Evolutionary conservation across 305 asterid genomes (phyloP), one percentile per base, ranked within the genome.

Genomic region (Solanum chacoense): DNA sequence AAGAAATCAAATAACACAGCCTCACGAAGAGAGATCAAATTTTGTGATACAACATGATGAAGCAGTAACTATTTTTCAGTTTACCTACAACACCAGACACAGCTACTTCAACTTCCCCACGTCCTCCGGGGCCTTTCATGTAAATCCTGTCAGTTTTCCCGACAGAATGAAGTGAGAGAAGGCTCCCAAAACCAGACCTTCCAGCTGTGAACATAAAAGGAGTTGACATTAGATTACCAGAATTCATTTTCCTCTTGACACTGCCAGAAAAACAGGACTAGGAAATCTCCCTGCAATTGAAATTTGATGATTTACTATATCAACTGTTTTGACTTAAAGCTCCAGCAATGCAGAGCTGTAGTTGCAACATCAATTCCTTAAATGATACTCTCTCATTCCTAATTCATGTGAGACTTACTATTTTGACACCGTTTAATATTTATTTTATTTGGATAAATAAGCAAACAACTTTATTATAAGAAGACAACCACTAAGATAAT

Each of bases 81-180:
- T 90, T 92, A 95, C 99, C 99, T 89, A 92, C 93, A 94, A 97
- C 94, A 89, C 99, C 98, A 88, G 99, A 95, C 87, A 97, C 99
- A 77, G 99, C 99, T 69, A 97, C 99, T 93, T 97, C 99, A 90
- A 97, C 99, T 94, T 95, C 98, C n/a, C 99, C 99, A 75, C 98
- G 98, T 55, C 99, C 99, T 75, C 99, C 99, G 84, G 99, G 99
- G 81, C 99, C 99, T 93, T 94, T 97, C 99, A 96, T 96, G 95
- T 93, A 96, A 81, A 97, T 93, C 87, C 96, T 93, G 91, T 95
- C 98, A 29, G 96, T 95, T 94, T 93, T 95, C 89, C 96, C 98
- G 28, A 95, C 93, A 78, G 98, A 97, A 89, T 96, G 97, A 81
- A 96, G 97, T 78, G 99, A 95, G 29, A 97, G 92, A 91, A 97